Evolutionary conservation across 2,329 filamentous ascomycete genomes (phyloP), one percentile per base, ranked within the genome.

Genomic region (Seiridium cupressi): DNA sequence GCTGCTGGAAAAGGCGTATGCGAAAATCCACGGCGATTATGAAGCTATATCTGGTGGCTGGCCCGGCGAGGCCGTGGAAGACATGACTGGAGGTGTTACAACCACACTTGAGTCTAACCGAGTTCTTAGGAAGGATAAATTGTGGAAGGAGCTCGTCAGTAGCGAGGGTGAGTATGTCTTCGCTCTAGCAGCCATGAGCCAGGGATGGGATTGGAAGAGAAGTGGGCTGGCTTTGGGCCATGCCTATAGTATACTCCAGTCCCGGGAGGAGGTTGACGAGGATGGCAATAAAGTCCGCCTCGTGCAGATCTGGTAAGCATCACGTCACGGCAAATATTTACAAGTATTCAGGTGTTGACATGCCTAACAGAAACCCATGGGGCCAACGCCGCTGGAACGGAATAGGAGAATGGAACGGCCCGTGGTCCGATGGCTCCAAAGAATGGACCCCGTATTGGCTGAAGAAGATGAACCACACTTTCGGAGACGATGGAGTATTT

Each of bases 381-480:
- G 89, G 89, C 10, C 78, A 84, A 61, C 83, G 82, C 36, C 62
- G 65, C 8, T 64, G 66, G n/a, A 65, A 63, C 26, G 76, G 75
- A 7, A 56, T 73, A 2, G 76, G 77, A 54, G 89, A 91, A 73
- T 91, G 89, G 89, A 87, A 83, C 58, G 89, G 89, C 11, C 81
- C 87, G 4, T 92, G 89, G 89, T 86, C 84, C 44, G 89, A 92
- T 69, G 89, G 89, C 0, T 89, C 86, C 4, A 85, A 88, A 64
- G 84, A 91, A 69, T 92, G 89, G 89, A 91, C 87, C 1, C 78
- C 88, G 0, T 84, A 90, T 66, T 91, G 89, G 88, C 87, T 92
- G 77, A 74, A 83, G 62, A 84, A 85, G 62, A 77, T 91, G 3
- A 77, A 82, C 35, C 86, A 91, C 69, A 83, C 82, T 55, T 90